phyloP scores from a whole-genome alignment of 208 protist genomes.

The Naegleria lovaniensis region DNA sequence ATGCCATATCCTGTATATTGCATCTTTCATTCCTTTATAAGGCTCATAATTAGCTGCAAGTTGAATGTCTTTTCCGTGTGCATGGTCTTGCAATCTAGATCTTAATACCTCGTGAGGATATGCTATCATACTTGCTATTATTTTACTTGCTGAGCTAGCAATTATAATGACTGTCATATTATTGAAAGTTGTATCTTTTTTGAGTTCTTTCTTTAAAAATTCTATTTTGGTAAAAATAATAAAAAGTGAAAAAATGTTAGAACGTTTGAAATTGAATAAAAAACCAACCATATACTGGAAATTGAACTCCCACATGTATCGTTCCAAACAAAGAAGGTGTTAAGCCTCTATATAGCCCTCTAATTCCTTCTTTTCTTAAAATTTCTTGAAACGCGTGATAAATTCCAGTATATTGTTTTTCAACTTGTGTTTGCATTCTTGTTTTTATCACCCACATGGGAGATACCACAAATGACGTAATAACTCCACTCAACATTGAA shows the following conservation, averaged over 20 bases:
- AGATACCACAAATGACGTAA: conserved; percentile 35
- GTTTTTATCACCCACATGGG: conserved; percentile 42
- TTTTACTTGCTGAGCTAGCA: conserved; percentile 40
- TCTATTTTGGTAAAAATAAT: background rate
- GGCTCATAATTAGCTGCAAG: background rate
- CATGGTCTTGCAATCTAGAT: conserved; percentile 47
- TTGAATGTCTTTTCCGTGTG: conserved; percentile 9
- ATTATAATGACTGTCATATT: conserved; percentile 24
- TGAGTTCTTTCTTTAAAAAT: background rate
- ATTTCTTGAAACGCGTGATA: conserved; percentile 41
- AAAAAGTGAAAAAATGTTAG: background rate
- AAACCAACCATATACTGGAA: conserved; percentile 55
- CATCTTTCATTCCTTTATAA: conserved; percentile 30
- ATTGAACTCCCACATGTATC: conserved; percentile 55
- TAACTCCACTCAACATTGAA: conserved; percentile 38
- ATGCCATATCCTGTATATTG: conserved; percentile 27
- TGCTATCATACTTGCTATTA: conserved; percentile 40
- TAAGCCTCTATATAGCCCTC: conserved; percentile 48
- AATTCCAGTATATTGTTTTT: conserved; percentile 42
- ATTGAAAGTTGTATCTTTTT: background rate
- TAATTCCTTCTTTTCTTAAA: conserved; percentile 39
- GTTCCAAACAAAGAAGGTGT: conserved; percentile 49
- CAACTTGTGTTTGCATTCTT: conserved; percentile 33
- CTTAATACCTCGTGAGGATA: conserved; percentile 56
- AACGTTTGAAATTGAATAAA: background rate